A percentile compares a stretch with the other conserved stretches of the same genome.
Conservation (phyloP, 1,284 basidiomycete genomes). For the Testicularia cyperi region DNA sequence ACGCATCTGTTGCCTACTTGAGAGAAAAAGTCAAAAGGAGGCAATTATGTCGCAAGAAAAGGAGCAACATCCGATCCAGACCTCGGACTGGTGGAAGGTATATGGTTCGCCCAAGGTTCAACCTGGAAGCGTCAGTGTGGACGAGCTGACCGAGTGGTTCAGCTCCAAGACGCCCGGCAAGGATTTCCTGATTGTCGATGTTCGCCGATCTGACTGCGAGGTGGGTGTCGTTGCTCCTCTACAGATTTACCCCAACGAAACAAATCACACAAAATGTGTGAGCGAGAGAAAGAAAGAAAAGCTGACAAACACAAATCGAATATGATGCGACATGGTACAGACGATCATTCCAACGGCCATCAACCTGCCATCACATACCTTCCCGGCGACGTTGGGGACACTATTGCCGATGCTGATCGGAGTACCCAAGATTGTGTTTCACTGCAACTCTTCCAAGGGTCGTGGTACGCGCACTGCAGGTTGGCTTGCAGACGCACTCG, state of each 20-base stretch:
- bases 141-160: constrained; percentile 29
- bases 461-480: constrained; percentile 51
- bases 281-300: too few relatives aligned
- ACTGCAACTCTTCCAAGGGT: constrained; percentile 56
- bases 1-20: too few relatives aligned
- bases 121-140: constrained; percentile 29
- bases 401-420: constrained; percentile 48
- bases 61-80: constrained; percentile 28
- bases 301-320: too few relatives aligned
- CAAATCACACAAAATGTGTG: too few relatives aligned
- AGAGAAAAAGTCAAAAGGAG: too few relatives aligned
- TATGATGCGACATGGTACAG: too few relatives aligned
- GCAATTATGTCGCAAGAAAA: constrained; percentile 10
- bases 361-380: constrained; percentile 60
- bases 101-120: constrained; percentile 26
- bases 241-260: not conserved
- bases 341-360: constrained; percentile 57
- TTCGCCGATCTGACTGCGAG: constrained; percentile 43
- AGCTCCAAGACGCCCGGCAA: constrained; percentile 18
- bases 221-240: constrained; percentile 9
- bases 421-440: constrained; percentile 55
- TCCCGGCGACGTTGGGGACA: constrained; percentile 53
- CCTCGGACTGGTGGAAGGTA: constrained; percentile 23
- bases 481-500: constrained; percentile 54
- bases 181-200: constrained; percentile 46